A percentile compares a stretch with the other conserved stretches of the same genome.
These are phyloP conservation scores for Medicago truncatula DNA, from an alignment of 306 rosid species.

Conservation along the genomic window MtrunA17r5.0-ANR NC_053045.1:29878001-29878500, in stretches of 20 bases:
- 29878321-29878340: conserved; percentile 99
- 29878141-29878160: too few relatives aligned
- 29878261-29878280: conserved; percentile 92
- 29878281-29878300: conserved; percentile 89
- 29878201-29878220: too few relatives aligned
- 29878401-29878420: conserved; percentile 98
- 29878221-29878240: too few relatives aligned
- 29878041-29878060: too few relatives aligned
- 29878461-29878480: conserved; percentile 86
- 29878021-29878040: too few relatives aligned
- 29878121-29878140: too few relatives aligned
- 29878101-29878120: too few relatives aligned
- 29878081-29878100: too few relatives aligned
- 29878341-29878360: conserved; percentile 93
- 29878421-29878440: conserved; percentile 85
- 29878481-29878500: conserved; percentile 82
- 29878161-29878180: too few relatives aligned
- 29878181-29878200: too few relatives aligned
- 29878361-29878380: conserved; percentile 96
- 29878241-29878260: conserved; percentile 75
- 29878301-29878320: conserved; percentile 87
- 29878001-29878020: too few relatives aligned
- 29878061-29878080: too few relatives aligned
- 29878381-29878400: conserved; percentile 91
- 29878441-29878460: conserved; percentile 99